Conservation (phyloP, 2,329 filamentous ascomycete genomes). For the Colletotrichum lentis region DNA sequence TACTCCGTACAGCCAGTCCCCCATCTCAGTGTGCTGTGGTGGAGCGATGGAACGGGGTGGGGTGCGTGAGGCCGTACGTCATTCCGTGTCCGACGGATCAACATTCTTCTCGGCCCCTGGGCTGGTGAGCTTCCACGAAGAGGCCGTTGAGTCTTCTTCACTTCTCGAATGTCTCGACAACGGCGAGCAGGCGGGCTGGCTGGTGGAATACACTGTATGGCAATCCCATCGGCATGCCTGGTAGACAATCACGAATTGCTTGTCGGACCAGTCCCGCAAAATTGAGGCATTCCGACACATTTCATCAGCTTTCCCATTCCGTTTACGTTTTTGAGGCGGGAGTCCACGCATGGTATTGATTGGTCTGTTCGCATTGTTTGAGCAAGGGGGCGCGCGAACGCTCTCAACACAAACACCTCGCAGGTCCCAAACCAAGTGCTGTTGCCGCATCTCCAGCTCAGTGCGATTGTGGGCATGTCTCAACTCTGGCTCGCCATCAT, state of each 20-base stretch:
- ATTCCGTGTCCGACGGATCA: conserved; percentile 17
- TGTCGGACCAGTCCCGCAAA: background rate
- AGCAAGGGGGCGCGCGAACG: background rate
- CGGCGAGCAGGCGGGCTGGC: conserved; percentile 2
- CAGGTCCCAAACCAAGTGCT: conserved; percentile 2
- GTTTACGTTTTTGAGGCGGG: background rate
- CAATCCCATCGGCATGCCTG: background rate
- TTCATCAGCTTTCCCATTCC: background rate
- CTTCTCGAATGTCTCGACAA: conserved; percentile 22
- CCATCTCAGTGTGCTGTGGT: background rate
- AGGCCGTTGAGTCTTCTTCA: conserved; percentile 17
- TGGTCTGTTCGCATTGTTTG: conserved; percentile 4
- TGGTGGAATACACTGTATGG: background rate
- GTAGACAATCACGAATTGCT: background rate
- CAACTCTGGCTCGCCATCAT: background rate
- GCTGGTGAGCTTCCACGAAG: conserved; percentile 6
- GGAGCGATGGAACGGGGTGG: conserved; percentile 4
- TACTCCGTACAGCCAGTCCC: too few relatives aligned
- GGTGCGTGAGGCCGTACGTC: background rate
- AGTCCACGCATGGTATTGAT: background rate
- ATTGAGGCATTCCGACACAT: background rate
- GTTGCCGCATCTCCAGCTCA: conserved; percentile 8
- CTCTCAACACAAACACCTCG: background rate
- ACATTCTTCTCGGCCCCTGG: background rate
- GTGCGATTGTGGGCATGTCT: conserved; percentile 11